Percentiles rank a stretch among this genome's conserved stretches.
Evolutionary conservation across 1,284 basidiomycete genomes (phyloP).

Genomic region (Heterobasidion parviporum): DNA sequence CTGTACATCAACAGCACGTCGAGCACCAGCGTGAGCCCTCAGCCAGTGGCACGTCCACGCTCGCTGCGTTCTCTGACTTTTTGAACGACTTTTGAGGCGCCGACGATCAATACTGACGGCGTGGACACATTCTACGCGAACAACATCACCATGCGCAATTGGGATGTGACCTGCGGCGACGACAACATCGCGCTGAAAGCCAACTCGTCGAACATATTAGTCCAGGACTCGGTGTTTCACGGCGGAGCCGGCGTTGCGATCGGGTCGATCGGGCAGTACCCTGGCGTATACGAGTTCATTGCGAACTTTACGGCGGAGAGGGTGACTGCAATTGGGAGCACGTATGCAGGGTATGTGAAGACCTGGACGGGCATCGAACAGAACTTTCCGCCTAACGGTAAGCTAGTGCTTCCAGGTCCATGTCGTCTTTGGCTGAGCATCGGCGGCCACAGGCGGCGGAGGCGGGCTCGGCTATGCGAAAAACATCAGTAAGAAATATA

Average conservation of each 20-base stretch:
- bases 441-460: slow-evolving; percentile 16
- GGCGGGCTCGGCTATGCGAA: slow-evolving; percentile 21
- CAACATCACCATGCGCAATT: slow-evolving; percentile 23
- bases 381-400: slow-evolving; percentile 23
- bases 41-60: neutral
- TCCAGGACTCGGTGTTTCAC: slow-evolving; percentile 24
- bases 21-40: slow-evolving; percentile 15
- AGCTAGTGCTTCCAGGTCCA: neutral
- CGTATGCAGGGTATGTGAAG: slow-evolving; percentile 20
- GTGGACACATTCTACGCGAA: slow-evolving; percentile 24
- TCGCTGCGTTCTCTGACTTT: neutral
- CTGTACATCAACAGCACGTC: slow-evolving; percentile 27
- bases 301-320: slow-evolving; percentile 23
- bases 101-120: slow-evolving; percentile 25
- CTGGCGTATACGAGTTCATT: slow-evolving; percentile 20
- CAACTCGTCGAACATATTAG: slow-evolving; percentile 27
- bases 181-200: slow-evolving; percentile 25
- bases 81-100: slow-evolving; percentile 10
- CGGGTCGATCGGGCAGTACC: slow-evolving; percentile 20
- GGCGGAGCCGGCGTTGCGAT: slow-evolving; percentile 25
- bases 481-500: slow-evolving; percentile 15
- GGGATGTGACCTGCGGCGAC: slow-evolving; percentile 23
- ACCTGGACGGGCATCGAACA: slow-evolving; percentile 24
- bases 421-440: too few species aligned
- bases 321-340: slow-evolving; percentile 13